phyloP scores from a whole-genome alignment of 2,329 filamentous ascomycete genomes.

The Hirsutella rhossiliensis region DNA sequence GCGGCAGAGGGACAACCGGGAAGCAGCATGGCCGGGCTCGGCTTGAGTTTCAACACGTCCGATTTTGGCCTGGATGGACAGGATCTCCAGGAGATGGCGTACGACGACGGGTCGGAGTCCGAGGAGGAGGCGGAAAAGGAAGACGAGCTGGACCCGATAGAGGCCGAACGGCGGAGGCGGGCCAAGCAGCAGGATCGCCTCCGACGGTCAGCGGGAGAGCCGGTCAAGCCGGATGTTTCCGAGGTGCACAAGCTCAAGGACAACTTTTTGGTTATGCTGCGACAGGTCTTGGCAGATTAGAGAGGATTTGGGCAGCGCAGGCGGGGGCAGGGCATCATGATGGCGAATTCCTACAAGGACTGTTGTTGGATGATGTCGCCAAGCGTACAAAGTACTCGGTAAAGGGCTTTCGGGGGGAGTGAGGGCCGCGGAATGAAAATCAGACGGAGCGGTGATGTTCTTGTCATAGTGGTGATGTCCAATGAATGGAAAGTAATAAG shows the following conservation, averaged over 20 bases:
- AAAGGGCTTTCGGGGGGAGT: too few relatives aligned
- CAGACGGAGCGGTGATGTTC: too few relatives aligned
- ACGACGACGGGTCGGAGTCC: conserved; percentile 57
- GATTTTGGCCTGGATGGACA: conserved; percentile 87
- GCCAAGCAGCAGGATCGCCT: conserved; percentile 70
- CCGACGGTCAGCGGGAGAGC: conserved; percentile 70
- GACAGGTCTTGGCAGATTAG: conserved; percentile 67
- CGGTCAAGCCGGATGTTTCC: conserved; percentile 63
- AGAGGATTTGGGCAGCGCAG: not conserved
- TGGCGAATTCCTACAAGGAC: not conserved
- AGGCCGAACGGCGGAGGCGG: conserved; percentile 69
- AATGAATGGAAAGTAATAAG: too few relatives aligned
- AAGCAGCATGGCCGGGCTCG: conserved; percentile 38
- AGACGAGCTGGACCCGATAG: conserved; percentile 77
- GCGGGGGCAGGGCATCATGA: too few relatives aligned
- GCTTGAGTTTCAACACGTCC: conserved; percentile 55
- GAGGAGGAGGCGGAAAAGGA: conserved; percentile 62
- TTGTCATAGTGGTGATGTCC: too few relatives aligned
- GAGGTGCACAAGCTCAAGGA: conserved; percentile 74
- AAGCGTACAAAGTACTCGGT: too few relatives aligned
- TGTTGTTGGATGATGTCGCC: not conserved
- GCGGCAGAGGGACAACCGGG: conserved; percentile 57
- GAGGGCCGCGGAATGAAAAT: too few relatives aligned
- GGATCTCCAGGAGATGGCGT: conserved; percentile 76
- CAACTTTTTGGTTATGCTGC: conserved; percentile 70